Conservation (phyloP, 257 asterid genomes). For the Petunia axillaris region DNA sequence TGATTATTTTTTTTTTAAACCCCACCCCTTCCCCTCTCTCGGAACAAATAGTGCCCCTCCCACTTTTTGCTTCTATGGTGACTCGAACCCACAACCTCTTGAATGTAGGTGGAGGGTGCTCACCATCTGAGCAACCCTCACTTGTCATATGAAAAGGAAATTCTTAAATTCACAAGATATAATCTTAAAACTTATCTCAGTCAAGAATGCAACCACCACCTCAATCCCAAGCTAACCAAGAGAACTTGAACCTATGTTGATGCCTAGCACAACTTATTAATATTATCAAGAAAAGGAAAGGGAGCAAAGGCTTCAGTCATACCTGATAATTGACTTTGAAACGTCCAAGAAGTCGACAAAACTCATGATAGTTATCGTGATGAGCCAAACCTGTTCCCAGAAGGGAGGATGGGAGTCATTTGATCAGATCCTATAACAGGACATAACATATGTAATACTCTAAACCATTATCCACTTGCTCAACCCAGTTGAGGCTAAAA, state of each 20-base stretch:
- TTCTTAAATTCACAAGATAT: background rate
- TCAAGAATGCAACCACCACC: background rate
- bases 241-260: background rate
- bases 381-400: conserved; percentile 74
- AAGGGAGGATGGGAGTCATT: background rate
- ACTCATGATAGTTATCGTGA: conserved; percentile 98
- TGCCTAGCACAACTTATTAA: background rate
- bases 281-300: conserved; percentile 3
- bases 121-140: too few relatives aligned
- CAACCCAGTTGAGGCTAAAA: background rate
- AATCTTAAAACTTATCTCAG: background rate
- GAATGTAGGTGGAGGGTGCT: too few relatives aligned
- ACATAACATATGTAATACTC: conserved; percentile 7
- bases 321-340: conserved; percentile 97
- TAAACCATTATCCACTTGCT: background rate
- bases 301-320: conserved; percentile 7
- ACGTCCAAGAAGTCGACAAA: conserved; percentile 99
- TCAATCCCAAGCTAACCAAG: background rate
- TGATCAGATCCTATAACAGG: background rate
- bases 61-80: too few relatives aligned
- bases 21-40: too few relatives aligned
- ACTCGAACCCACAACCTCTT: too few relatives aligned
- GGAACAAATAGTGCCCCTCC: too few relatives aligned
- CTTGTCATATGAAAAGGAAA: background rate
- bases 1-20: too few relatives aligned